These are phyloP conservation scores for Phytophthora capsici DNA, from an alignment of 352 stramenopile genomes.

Conservation along the genomic window DNA sequence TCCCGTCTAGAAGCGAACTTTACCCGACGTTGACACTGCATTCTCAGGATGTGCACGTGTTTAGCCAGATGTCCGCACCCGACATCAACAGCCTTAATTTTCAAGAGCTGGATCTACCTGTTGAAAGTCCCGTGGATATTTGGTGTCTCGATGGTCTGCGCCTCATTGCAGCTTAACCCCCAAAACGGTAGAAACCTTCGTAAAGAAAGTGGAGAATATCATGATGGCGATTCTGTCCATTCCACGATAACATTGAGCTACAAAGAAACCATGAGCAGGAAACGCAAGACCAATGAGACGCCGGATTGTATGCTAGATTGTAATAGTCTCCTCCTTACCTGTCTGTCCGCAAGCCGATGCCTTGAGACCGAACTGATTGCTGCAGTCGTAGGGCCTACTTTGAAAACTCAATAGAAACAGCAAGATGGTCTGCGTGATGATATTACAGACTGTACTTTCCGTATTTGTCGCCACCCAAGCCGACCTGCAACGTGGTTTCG, in stretches of 20 bases:
- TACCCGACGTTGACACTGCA: constrained; percentile 87
- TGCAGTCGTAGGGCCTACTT: constrained; percentile 11
- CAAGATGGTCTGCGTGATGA: constrained; percentile 15
- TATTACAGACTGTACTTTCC: constrained; percentile 90
- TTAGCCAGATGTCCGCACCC: constrained; percentile 78
- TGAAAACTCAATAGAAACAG: constrained; percentile 27
- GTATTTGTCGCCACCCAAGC: constrained; percentile 85
- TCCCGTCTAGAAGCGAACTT: constrained; percentile 70
- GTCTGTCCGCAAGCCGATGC: constrained; percentile 2
- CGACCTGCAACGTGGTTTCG: constrained; percentile 90
- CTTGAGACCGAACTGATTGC: constrained; percentile 9
- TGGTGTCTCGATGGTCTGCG: constrained; percentile 79
- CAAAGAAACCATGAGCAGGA: constrained; percentile 28
- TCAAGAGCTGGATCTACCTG: constrained; percentile 53
- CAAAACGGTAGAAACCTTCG: constrained; percentile 18
- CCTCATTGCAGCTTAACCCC: constrained; percentile 38
- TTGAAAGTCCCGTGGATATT: constrained; percentile 47
- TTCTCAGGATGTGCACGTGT: constrained; percentile 80
- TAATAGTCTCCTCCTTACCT: constrained; percentile 23
- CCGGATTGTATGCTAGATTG: constrained; percentile 8
- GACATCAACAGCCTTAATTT: constrained; percentile 67
- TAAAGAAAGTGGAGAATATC: constrained; percentile 14
- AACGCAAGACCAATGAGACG: constrained; percentile 31
- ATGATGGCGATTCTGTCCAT: constrained; percentile 29
- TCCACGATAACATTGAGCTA: constrained; percentile 25